Evolutionary conservation across 208 protist genomes (phyloP).

Genomic region (Naegleria lovaniensis): DNA sequence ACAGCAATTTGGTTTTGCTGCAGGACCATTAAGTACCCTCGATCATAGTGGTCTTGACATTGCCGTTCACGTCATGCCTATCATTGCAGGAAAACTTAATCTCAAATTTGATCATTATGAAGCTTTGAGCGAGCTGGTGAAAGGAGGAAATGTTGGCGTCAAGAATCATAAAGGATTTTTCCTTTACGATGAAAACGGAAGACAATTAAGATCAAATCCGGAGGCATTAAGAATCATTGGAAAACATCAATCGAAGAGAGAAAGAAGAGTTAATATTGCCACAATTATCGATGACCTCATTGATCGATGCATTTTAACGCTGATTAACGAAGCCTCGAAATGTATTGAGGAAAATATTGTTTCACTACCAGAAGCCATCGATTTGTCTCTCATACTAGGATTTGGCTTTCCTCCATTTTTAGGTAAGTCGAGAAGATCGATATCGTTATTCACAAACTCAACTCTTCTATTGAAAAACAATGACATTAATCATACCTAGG

Average conservation of each 20-base stretch:
- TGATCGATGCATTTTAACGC: conserved; percentile 65
- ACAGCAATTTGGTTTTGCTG: conserved; percentile 74
- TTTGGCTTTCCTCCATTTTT: conserved; percentile 67
- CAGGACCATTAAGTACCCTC: conserved; percentile 72
- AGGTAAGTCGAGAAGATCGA: no score
- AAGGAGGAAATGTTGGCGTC: background rate
- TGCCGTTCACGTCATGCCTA: conserved; percentile 48
- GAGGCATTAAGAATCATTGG: background rate
- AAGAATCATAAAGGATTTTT: background rate
- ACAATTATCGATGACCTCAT: conserved; percentile 50
- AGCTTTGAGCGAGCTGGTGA: background rate
- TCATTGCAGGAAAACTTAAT: background rate
- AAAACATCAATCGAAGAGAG: background rate
- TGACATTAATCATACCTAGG: no score
- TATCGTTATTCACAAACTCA: no score
- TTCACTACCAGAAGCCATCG: conserved; percentile 59
- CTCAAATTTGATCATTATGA: background rate
- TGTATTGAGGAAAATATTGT: conserved; percentile 64
- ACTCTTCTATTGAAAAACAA: no score
- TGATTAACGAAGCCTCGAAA: conserved; percentile 68
- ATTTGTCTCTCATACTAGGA: conserved; percentile 72
- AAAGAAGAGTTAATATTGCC: background rate
- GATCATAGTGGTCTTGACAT: conserved; percentile 83
- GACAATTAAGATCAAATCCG: background rate
- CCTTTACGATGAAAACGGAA: background rate